phyloP scores from a whole-genome alignment of 1,284 basidiomycete genomes.

The Leccinum pachyderme region DNA sequence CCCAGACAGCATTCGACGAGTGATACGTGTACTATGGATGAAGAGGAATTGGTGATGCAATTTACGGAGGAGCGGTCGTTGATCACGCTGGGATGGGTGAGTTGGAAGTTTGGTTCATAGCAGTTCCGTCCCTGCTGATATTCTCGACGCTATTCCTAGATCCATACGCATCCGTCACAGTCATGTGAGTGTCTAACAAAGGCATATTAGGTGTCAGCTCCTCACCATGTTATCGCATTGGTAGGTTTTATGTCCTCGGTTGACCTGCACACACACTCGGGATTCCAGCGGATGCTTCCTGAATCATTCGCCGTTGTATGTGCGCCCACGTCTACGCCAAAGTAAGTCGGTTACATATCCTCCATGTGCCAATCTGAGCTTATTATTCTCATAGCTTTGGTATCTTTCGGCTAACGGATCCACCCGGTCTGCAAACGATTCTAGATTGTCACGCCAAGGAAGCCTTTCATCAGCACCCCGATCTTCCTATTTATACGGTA shows the following conservation, averaged over 20 bases:
- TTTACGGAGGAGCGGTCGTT: constrained; percentile 77
- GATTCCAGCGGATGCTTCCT: constrained; percentile 83
- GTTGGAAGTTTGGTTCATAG: constrained; percentile 28
- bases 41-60: constrained; percentile 81
- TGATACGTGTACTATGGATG: constrained; percentile 86
- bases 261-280: constrained; percentile 85
- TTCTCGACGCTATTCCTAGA: constrained; percentile 45
- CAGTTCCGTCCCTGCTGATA: constrained; percentile 1
- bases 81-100: constrained; percentile 87
- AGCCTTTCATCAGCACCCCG: constrained; percentile 83
- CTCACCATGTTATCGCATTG: constrained; percentile 7
- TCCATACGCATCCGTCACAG: constrained; percentile 90
- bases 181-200: constrained; percentile 55
- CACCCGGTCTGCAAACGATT: constrained; percentile 73
- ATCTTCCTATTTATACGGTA: constrained; percentile 81
- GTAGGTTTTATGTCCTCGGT: constrained; percentile 85
- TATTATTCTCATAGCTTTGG: constrained; percentile 57
- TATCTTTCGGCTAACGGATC: constrained; percentile 85
- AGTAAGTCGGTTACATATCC: constrained; percentile 42
- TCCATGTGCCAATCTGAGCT: not conserved
- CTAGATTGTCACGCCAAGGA: constrained; percentile 65
- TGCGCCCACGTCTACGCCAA: constrained; percentile 74
- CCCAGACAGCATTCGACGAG: constrained; percentile 83
- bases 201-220: not conserved
- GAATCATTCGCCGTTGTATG: constrained; percentile 92